Percentiles rank a stretch among this genome's conserved stretches.
Conservation (phyloP, 2,329 filamentous ascomycete species). For the Aspergillus unguis region DNA sequence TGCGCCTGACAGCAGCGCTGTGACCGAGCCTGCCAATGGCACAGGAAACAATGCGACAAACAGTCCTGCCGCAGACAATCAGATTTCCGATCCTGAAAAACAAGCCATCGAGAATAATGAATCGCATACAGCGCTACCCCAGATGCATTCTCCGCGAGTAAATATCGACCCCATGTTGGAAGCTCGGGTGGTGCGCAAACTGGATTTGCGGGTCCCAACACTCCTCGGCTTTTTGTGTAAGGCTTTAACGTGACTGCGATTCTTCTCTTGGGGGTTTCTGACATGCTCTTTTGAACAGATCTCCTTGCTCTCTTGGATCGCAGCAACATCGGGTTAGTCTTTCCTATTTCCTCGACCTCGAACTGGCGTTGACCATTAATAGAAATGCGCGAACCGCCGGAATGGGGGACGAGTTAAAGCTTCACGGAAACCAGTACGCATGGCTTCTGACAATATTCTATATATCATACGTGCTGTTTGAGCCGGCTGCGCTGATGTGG, state of each 20-base stretch:
- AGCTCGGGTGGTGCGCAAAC: conserved; percentile 34
- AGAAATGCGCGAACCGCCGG: conserved; percentile 56
- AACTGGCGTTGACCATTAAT: conserved; percentile 6
- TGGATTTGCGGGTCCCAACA: conserved; percentile 35
- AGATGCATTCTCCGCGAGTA: conserved; percentile 13
- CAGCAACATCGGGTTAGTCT: conserved; percentile 48
- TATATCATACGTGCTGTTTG: conserved; percentile 46
- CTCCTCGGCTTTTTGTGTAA: conserved; percentile 41
- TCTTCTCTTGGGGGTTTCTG: background rate
- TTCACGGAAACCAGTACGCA: conserved; percentile 47
- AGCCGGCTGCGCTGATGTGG: conserved; percentile 45
- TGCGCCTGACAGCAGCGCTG: background rate
- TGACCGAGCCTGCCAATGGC: background rate
- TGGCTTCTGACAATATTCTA: conserved; percentile 55
- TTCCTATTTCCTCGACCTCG: background rate
- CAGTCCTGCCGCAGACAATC: conserved; percentile 23
- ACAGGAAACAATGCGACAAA: conserved; percentile 5
- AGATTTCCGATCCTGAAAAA: conserved; percentile 28
- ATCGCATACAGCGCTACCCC: conserved; percentile 17
- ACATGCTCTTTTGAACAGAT: conserved; percentile 29
- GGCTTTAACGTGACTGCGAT: conserved; percentile 2
- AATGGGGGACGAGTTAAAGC: conserved; percentile 49
- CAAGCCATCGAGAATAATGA: conserved; percentile 19
- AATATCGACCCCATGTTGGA: conserved; percentile 36
- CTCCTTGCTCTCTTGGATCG: conserved; percentile 49